Conservation (phyloP, 176 grass and related monocot species). For the Carex scoparia region DNA sequence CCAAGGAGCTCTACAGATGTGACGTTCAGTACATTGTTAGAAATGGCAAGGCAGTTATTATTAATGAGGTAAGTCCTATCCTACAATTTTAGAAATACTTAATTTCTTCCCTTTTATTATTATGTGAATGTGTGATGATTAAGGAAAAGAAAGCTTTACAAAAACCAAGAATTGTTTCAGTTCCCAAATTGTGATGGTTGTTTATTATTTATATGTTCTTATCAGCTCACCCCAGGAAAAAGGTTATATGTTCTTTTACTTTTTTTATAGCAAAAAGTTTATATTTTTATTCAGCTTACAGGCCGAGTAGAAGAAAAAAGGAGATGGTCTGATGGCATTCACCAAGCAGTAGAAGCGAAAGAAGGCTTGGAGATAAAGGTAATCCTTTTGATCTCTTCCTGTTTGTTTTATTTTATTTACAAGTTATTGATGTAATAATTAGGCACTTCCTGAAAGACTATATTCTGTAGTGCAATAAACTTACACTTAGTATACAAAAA, state of each 20-base stretch:
- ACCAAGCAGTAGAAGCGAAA: conserved; percentile 99
- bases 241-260: neutral
- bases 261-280: conserved; percentile 19
- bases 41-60: conserved; percentile 86
- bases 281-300: conserved; percentile 60
- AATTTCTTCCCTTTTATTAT: conserved; percentile 7
- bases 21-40: conserved; percentile 95
- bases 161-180: neutral
- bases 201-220: conserved; percentile 10
- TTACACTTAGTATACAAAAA: neutral
- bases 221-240: neutral
- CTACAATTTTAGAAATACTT: neutral
- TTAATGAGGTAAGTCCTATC: conserved; percentile 65
- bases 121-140: neutral
- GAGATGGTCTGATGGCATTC: conserved; percentile 99
- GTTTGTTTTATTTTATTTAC: conserved; percentile 8
- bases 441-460: neutral
- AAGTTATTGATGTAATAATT: neutral
- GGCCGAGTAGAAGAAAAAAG: conserved; percentile 89
- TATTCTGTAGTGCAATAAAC: neutral
- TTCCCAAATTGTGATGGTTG: neutral
- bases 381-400: conserved; percentile 1
- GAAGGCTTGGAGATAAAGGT: conserved; percentile 92
- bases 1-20: conserved; percentile 81
- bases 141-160: neutral